These are phyloP conservation scores for Chaetomium tenue DNA, from an alignment of 495 filamentous ascomycete species.

Conservation along the genomic window DNA sequence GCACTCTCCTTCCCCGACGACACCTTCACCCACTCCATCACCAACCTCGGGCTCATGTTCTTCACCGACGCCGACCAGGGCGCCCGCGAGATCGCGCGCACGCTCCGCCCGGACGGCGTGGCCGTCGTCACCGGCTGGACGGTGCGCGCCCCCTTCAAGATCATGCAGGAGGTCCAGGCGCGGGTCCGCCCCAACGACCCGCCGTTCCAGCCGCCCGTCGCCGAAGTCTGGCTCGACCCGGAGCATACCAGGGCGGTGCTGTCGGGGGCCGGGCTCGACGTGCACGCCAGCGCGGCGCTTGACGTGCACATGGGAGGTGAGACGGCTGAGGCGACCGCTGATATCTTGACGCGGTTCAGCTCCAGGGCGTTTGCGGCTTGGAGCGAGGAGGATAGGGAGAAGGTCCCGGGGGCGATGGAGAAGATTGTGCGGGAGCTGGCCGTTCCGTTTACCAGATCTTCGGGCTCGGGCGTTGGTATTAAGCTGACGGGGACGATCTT, in stretches of 20 bases:
- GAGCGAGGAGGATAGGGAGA: slow-evolving; percentile 6
- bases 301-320: slow-evolving; percentile 5
- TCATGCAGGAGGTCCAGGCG: slow-evolving; percentile 4
- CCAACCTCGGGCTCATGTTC: slow-evolving; percentile 8
- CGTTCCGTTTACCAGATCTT: slow-evolving; percentile 7
- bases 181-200: neutral
- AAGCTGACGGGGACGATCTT: slow-evolving; percentile 7
- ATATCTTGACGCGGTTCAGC: slow-evolving; percentile 1
- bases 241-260: slow-evolving; percentile 6
- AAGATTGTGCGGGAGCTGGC: slow-evolving; percentile 7
- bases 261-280: slow-evolving; percentile 7
- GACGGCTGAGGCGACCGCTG: neutral
- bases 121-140: slow-evolving; percentile 7
- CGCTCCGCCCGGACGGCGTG: slow-evolving; percentile 1
- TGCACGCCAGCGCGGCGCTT: slow-evolving; percentile 1
- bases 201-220: slow-evolving; percentile 4
- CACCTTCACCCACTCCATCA: slow-evolving; percentile 10
- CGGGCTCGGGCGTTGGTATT: slow-evolving; percentile 4
- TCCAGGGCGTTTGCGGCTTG: slow-evolving; percentile 4
- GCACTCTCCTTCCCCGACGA: slow-evolving; percentile 3
- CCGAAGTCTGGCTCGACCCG: slow-evolving; percentile 5
- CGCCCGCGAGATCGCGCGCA: slow-evolving; percentile 2
- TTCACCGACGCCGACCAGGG: slow-evolving; percentile 5
- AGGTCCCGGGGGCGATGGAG: neutral
- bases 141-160: slow-evolving; percentile 6